Percentiles rank a stretch among this genome's conserved stretches.
These are phyloP conservation scores for Vitis hybrid DNA, from an alignment of 177 flowering plant species.

Conservation along the genomic window DNA sequence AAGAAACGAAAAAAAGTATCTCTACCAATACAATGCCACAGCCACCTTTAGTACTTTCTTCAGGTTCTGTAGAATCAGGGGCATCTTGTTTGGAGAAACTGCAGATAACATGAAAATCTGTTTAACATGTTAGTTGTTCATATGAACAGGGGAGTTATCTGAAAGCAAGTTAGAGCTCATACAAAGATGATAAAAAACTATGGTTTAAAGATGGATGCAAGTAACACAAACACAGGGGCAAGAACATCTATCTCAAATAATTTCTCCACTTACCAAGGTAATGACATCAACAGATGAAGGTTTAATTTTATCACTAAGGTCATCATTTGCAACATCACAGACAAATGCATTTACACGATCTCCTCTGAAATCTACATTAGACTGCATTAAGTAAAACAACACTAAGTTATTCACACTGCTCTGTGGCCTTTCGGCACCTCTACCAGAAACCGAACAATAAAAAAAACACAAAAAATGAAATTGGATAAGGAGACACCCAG, in stretches of 20 bases:
- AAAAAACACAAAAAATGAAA: neutral
- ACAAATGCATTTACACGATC: constrained; percentile 46
- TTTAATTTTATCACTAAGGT: constrained; percentile 29
- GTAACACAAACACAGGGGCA: neutral
- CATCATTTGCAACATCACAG: constrained; percentile 38
- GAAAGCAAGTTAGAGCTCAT: neutral
- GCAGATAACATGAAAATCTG: constrained; percentile 47
- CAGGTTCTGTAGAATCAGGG: constrained; percentile 25
- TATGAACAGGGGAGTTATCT: neutral
- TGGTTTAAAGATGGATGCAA: neutral
- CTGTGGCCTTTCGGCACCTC: neutral
- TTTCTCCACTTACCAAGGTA: constrained; percentile 42
- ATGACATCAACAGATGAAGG: constrained; percentile 52
- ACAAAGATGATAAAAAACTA: neutral
- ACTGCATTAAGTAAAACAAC: constrained; percentile 30
- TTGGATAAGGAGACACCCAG: neutral
- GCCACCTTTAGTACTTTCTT: constrained; percentile 26
- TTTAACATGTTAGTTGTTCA: constrained; percentile 13
- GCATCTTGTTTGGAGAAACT: constrained; percentile 41
- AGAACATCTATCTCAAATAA: neutral
- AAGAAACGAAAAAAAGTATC: neutral
- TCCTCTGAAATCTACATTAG: constrained; percentile 36
- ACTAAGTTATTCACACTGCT: neutral
- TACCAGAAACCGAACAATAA: neutral
- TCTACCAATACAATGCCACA: neutral